Conservation (phyloP, 73 alveolate genomes). For the Paramecium caudatum region DNA sequence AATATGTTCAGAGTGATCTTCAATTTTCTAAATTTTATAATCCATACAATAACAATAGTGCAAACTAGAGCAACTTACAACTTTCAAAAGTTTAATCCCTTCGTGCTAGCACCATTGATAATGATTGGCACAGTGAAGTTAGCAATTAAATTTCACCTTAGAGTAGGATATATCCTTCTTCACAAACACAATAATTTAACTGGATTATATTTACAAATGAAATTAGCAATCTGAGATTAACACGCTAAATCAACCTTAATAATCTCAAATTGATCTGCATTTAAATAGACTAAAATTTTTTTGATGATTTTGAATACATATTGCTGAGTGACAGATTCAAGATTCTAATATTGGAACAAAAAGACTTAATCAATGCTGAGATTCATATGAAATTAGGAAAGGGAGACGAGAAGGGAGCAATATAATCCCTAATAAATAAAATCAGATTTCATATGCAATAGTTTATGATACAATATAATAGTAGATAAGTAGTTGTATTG, state of each 20-base stretch:
- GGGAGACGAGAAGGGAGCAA: slow-evolving; percentile 31
- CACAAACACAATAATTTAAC: not conserved
- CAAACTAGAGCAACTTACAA: not conserved
- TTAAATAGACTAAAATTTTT: not conserved
- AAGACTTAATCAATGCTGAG: not conserved
- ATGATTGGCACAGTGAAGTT: slow-evolving; percentile 28
- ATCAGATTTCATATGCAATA: slow-evolving; percentile 12
- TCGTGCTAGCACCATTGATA: not conserved
- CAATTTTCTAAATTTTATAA: not conserved
- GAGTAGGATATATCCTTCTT: not conserved
- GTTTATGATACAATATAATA: not conserved
- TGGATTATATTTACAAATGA: slow-evolving; percentile 48
- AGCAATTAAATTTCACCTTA: too few relatives aligned
- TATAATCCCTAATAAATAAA: not conserved
- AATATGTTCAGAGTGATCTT: not conserved
- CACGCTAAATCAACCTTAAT: not conserved
- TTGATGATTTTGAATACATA: slow-evolving; percentile 19
- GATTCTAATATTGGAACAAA: not conserved
- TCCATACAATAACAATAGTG: not conserved
- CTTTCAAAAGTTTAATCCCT: not conserved
- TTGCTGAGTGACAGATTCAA: slow-evolving; percentile 10
- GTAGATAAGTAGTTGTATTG: slow-evolving; percentile 21
- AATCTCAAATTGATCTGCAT: not conserved
- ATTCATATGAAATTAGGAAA: not conserved
- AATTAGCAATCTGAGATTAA: slow-evolving; percentile 21